Evolutionary conservation across 148 eudicot species (phyloP), one percentile per base, ranked within the genome.

Genomic region (Pharnaceum exiguum): DNA sequence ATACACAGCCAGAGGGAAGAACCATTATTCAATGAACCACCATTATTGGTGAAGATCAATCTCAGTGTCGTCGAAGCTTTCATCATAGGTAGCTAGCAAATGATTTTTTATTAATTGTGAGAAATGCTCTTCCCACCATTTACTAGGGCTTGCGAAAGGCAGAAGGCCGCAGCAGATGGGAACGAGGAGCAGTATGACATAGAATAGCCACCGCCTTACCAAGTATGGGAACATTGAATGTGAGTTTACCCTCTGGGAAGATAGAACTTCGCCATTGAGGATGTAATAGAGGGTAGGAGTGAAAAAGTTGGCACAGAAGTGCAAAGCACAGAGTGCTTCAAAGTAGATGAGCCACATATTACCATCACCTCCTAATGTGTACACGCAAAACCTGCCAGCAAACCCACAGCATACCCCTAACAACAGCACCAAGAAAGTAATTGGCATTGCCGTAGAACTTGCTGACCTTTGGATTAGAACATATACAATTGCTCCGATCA

Each of bases 61-160:
- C 6, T 12, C 45, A 3, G n/a, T n/a, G n/a, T 22, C 46, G 21
- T 43, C 59, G 40, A 39, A 48, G 38, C 30, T 48, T 59, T 55
- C 74, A 27, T 57, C 72, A 25, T 55, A 66, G n/a, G 52, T 24
- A 11, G 13, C 61, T 51, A 58, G 60, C 60, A 59, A n/a, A 35
- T 70, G 71, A 66, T 72, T 70, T 28, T 54, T 47, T 18, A 68
- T 55, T 62, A 64, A 57, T 26, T 48, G 69, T 4, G 71, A 38
- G 68, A 87, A 77, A 48, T 91, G 98, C 10, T 85, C 79, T 21
- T 70, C 76, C 98, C 97, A 91, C 97, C 98, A 91, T 28, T 82
- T 79, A 22, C 45, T 32, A 10, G 68, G 72, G 49, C 78, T 63
- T 0, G 88, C 98, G 56, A 91, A 91, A 16, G 98, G 98, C 66